Conservation (phyloP, 2,329 filamentous ascomycete genomes). For the Xylaria sp. region DNA sequence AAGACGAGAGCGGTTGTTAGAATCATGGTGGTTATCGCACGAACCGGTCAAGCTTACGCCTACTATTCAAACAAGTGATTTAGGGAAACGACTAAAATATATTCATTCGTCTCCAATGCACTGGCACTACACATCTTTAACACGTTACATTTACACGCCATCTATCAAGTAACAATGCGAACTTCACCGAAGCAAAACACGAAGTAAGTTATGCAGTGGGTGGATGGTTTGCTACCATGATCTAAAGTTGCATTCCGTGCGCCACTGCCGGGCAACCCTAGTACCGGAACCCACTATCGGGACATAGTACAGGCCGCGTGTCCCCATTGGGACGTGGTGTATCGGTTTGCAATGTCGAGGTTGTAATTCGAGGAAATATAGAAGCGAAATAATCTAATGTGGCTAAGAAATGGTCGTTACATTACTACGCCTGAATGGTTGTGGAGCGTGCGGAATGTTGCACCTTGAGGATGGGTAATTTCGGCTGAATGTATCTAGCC, state of each 20-base stretch:
- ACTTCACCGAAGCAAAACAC: background rate
- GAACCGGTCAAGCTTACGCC: no score
- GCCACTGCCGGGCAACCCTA: no score
- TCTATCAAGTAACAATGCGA: background rate
- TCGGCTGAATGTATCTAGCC: conserved; percentile 8
- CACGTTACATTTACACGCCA: background rate
- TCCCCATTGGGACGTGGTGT: no score
- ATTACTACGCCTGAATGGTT: background rate
- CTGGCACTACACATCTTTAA: background rate
- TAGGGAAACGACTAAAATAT: background rate
- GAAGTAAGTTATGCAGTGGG: background rate
- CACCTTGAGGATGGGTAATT: background rate
- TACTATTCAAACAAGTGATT: background rate
- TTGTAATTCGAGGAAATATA: background rate
- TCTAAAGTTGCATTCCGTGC: no score
- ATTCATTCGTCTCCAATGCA: background rate
- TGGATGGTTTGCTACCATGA: no score
- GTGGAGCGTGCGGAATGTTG: background rate
- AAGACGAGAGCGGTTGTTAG: background rate
- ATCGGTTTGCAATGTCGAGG: background rate
- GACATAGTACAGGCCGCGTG: conserved; percentile 1
- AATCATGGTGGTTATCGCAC: conserved; percentile 11
- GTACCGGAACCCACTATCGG: no score
- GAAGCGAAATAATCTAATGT: background rate
- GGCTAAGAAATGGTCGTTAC: background rate